Evolutionary conservation across 2,329 filamentous ascomycete genomes (phyloP).

Genomic region (Cladophialophora chaetospira): DNA sequence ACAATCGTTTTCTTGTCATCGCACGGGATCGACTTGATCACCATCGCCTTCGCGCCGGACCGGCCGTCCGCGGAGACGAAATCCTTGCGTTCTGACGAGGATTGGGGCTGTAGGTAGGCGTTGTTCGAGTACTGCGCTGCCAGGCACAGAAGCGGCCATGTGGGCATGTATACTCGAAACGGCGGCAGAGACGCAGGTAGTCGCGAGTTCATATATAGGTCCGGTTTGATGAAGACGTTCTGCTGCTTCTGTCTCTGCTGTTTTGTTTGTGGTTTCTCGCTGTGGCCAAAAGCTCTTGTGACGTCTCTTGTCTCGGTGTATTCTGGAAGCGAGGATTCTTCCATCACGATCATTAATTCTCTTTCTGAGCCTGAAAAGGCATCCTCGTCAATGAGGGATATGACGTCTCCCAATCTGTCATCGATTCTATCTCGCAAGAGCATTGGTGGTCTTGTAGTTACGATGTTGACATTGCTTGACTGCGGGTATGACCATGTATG

Average conservation of each 20-base stretch:
- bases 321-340: slow-evolving; percentile 5
- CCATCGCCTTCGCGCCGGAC: slow-evolving; percentile 80
- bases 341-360: slow-evolving; percentile 32
- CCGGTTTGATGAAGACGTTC: slow-evolving; percentile 73
- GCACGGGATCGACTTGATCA: slow-evolving; percentile 76
- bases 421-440: slow-evolving; percentile 56
- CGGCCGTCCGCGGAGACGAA: slow-evolving; percentile 72
- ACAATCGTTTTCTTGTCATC: slow-evolving; percentile 78
- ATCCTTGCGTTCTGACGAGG: slow-evolving; percentile 62
- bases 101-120: slow-evolving; percentile 68
- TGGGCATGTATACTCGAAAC: slow-evolving; percentile 70
- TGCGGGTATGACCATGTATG: slow-evolving; percentile 16
- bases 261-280: slow-evolving; percentile 1
- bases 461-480: background rate
- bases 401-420: slow-evolving; percentile 65
- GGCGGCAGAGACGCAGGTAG: slow-evolving; percentile 68
- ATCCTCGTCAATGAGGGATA: slow-evolving; percentile 72
- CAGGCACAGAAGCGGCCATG: slow-evolving; percentile 74
- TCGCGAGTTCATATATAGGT: slow-evolving; percentile 75
- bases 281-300: background rate
- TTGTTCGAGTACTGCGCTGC: slow-evolving; percentile 76
- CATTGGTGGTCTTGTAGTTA: background rate
- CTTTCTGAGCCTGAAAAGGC: slow-evolving; percentile 50
- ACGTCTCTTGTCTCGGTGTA: slow-evolving; percentile 9
- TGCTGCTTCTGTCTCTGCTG: slow-evolving; percentile 44